phyloP scores from a whole-genome alignment of 768 basidiomycete genomes.

The Panellus pusillus region DNA sequence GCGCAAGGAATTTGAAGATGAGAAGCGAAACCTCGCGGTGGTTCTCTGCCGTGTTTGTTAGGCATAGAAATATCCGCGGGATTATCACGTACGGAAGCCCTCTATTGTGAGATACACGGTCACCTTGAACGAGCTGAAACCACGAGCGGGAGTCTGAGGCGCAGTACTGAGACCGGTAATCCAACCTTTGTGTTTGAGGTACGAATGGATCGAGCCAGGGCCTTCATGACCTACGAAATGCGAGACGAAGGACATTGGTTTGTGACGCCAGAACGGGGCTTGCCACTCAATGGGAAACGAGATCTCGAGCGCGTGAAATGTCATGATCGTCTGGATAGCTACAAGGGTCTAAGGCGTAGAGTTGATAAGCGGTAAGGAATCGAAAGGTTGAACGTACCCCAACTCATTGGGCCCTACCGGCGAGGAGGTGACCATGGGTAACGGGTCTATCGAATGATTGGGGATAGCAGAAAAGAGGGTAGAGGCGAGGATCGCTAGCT shows the following conservation, averaged over 20 bases:
- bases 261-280: constrained; percentile 70
- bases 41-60: constrained; percentile 51
- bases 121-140: constrained; percentile 90
- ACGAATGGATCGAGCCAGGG: constrained; percentile 86
- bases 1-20: constrained; percentile 76
- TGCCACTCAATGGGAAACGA: constrained; percentile 78
- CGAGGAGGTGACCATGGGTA: constrained; percentile 68
- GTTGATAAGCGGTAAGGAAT: constrained; percentile 22
- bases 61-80: not conserved
- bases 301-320: constrained; percentile 80
- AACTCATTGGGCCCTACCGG: constrained; percentile 72
- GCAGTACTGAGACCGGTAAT: constrained; percentile 72
- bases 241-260: constrained; percentile 73
- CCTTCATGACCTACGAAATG: constrained; percentile 93
- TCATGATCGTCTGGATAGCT: constrained; percentile 86
- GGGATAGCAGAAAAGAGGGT: constrained; percentile 69
- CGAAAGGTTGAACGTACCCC: constrained; percentile 47
- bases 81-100: constrained; percentile 70
- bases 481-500: constrained; percentile 61
- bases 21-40: constrained; percentile 69
- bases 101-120: constrained; percentile 77
- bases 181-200: constrained; percentile 90
- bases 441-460: constrained; percentile 60
- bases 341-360: constrained; percentile 61
- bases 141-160: constrained; percentile 68